Base-by-base conservation (phyloP, 2,329 filamentous ascomycete species). In the Ophiostoma pallidulum region DNA sequence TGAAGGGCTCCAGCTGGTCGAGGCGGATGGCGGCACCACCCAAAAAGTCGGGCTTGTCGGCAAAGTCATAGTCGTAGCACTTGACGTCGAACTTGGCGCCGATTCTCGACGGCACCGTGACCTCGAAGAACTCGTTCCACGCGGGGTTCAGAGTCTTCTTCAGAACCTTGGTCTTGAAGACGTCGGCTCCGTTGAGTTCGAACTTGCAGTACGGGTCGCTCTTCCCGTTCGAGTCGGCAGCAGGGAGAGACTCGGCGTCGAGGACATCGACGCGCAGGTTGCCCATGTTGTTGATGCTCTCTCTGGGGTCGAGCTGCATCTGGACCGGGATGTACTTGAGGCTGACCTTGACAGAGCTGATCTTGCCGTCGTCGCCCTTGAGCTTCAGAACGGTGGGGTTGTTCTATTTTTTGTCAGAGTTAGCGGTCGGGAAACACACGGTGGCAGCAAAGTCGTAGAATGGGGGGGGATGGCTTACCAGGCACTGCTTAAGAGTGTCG, bases 281-380 rank as follows among this genome's bases (percentile, higher is more conserved):
- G 51, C 92, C 92, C 80, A 95, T 94, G 67, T 98, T 98, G 77
- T 96, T 97, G 73, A 98, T 95, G 60, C 89, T 96, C 67, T 98
- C 92, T 58, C 82, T 88, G 0, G 92, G 86, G 59, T 98, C 89
- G 41, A 98, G 83, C 48, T 81, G 73, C 92, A 98, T 98, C 69
- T 86, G 81, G 51, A 97, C 82, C 0, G 92, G 92, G 20, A 98
- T 81, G 62, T 95, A 98, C 66, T 94, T 94, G 60, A 96, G 76
- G 68, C 86, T 94, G 61, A 98, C 85, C 56, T 84, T 94, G 61
- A 98, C 75, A 60, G 81, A 90, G 69, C 80, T 89, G 22, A 82
- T 66, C 50, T 77, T 75, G 44, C 89, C 90, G 36, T 91, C 77
- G 16, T 85, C 80, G 51, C 86, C 84, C 63, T 82, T 88, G 50